These are phyloP conservation scores for Talaromyces verruculosus DNA, from an alignment of 2,329 filamentous ascomycete genomes.

Conservation along the genomic window DNA sequence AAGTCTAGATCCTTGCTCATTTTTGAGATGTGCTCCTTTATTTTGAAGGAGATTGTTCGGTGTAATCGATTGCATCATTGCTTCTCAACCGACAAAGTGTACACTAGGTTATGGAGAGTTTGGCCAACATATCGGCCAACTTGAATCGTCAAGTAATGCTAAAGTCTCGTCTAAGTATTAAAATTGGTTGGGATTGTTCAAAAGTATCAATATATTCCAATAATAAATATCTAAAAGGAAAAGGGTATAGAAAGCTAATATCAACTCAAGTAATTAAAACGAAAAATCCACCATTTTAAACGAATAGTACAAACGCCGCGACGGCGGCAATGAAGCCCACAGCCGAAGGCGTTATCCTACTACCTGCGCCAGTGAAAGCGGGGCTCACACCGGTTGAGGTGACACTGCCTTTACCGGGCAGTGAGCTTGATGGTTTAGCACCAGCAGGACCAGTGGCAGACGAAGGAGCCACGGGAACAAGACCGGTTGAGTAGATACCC, in stretches of 20 bases:
- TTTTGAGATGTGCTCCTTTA: neutral
- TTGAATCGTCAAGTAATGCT: neutral
- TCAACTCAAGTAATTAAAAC: neutral
- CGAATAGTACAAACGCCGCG: constrained; percentile 4
- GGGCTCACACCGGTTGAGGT: constrained; percentile 11
- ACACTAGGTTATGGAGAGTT: neutral
- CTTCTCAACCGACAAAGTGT: neutral
- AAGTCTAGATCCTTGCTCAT: neutral
- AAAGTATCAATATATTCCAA: constrained; percentile 8
- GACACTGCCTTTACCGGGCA: neutral
- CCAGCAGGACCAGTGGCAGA: neutral
- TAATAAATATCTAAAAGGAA: constrained; percentile 10
- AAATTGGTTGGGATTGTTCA: neutral
- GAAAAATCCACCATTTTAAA: constrained; percentile 10
- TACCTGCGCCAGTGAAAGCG: constrained; percentile 19
- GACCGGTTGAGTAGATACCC: constrained; percentile 3
- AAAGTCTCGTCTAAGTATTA: neutral
- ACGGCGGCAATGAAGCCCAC: neutral
- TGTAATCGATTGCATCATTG: neutral
- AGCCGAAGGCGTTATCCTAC: neutral
- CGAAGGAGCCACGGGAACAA: neutral
- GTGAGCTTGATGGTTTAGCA: constrained; percentile 5
- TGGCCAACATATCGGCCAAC: neutral
- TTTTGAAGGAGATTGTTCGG: neutral
- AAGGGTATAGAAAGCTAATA: constrained; percentile 7